Conservation (phyloP, 371 early-diverging fungal genomes). For the Parasitella parasitica region DNA sequence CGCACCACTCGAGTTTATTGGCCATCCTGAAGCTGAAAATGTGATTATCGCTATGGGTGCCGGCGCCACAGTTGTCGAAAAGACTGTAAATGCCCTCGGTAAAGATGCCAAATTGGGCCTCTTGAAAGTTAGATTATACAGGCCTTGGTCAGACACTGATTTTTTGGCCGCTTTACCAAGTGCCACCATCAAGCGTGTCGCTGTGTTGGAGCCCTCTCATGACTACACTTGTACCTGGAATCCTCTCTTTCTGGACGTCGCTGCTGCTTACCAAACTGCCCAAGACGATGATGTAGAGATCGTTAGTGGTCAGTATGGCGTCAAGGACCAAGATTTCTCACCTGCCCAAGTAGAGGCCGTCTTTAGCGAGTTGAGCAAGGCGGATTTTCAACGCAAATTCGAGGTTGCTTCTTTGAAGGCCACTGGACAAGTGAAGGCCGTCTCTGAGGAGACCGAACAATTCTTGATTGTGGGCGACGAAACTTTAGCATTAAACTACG, state of each 20-base stretch:
- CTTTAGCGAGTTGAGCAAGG: conserved; percentile 28
- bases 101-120: conserved; percentile 50
- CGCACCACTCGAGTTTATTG: conserved; percentile 52
- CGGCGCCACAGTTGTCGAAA: conserved; percentile 54
- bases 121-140: conserved; percentile 63
- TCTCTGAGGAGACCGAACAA: conserved; percentile 12
- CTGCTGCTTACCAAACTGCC: conserved; percentile 62
- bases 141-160: conserved; percentile 65
- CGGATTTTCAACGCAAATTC: conserved; percentile 36
- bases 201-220: conserved; percentile 71
- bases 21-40: conserved; percentile 52
- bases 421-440: neutral
- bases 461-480: conserved; percentile 30
- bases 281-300: conserved; percentile 47
- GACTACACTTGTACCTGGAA: conserved; percentile 69
- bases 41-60: conserved; percentile 68
- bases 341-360: conserved; percentile 51
- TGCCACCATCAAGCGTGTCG: conserved; percentile 53
- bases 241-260: conserved; percentile 78
- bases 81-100: conserved; percentile 25
- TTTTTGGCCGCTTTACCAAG: conserved; percentile 55
- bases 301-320: conserved; percentile 57
- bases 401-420: conserved; percentile 26
- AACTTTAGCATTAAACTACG: conserved; percentile 19
- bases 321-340: conserved; percentile 39